phyloP scores from a whole-genome alignment of 106 monocot genomes.

The Apostasia shenzhenica region DNA sequence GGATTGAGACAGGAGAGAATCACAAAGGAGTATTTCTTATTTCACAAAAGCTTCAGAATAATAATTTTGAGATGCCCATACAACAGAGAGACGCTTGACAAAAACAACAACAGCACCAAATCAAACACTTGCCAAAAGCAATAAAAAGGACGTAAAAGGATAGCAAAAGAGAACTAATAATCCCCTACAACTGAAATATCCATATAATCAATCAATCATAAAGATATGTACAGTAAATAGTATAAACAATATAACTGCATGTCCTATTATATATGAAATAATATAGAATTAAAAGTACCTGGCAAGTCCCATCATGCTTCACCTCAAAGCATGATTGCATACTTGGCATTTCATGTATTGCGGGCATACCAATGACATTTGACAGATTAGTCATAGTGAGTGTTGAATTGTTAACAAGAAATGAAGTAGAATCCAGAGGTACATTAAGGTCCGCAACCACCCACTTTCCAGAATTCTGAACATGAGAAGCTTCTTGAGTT shows the following conservation, averaged over 20 bases:
- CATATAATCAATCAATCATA: background rate
- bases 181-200: too few species aligned
- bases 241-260: background rate
- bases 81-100: too few species aligned
- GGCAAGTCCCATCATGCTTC: slow-evolving; percentile 3
- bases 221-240: background rate
- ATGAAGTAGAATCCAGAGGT: background rate
- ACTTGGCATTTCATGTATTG: background rate
- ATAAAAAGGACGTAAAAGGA: too few species aligned
- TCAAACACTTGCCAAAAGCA: too few species aligned
- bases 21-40: too few species aligned
- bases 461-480: background rate
- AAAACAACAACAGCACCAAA: too few species aligned
- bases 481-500: background rate
- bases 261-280: too few species aligned
- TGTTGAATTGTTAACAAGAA: background rate
- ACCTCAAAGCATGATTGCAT: background rate
- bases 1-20: background rate
- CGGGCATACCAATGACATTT: background rate
- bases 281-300: slow-evolving; percentile 13
- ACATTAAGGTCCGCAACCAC: background rate
- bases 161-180: too few species aligned
- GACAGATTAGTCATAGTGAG: background rate
- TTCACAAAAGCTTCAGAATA: too few species aligned
- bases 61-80: too few species aligned